Percentiles rank a stretch among this genome's conserved stretches.
Evolutionary conservation across 331 rosid genomes (phyloP).

Genomic region (Quercus phellos): DNA sequence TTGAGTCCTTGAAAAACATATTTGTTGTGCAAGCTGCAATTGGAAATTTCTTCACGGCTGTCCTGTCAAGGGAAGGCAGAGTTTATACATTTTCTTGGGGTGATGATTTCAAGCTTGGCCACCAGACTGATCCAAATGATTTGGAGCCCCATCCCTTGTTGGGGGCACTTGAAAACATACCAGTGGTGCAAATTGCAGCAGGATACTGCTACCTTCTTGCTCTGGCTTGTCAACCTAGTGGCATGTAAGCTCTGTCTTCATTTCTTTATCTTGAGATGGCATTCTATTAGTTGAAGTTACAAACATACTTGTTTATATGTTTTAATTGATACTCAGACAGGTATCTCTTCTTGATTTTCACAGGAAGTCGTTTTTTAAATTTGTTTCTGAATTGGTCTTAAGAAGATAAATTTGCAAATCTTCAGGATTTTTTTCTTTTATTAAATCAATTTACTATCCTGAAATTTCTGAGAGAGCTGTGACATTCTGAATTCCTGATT

Average conservation of each 20-base stretch:
- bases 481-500: not conserved
- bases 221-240: conserved; percentile 84
- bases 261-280: not conserved
- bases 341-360: not conserved
- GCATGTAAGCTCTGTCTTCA: conserved; percentile 65
- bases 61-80: conserved; percentile 89
- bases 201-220: conserved; percentile 98
- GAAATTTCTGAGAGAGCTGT: not conserved
- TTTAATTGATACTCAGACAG: not conserved
- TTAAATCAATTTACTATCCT: not conserved
- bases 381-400: not conserved
- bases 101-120: conserved; percentile 68
- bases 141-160: conserved; percentile 63
- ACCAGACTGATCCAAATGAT: conserved; percentile 72
- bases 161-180: conserved; percentile 81
- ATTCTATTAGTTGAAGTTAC: not conserved
- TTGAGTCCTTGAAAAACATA: conserved; percentile 74
- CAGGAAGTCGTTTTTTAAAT: not conserved
- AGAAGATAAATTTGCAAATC: not conserved
- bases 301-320: not conserved
- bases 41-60: conserved; percentile 93
- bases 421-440: not conserved
- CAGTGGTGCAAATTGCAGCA: conserved; percentile 95
- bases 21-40: conserved; percentile 96
- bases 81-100: conserved; percentile 98